These are phyloP conservation scores for Xylaria polymorpha DNA, from an alignment of 2,329 filamentous ascomycete genomes.

Conservation along the genomic window DNA sequence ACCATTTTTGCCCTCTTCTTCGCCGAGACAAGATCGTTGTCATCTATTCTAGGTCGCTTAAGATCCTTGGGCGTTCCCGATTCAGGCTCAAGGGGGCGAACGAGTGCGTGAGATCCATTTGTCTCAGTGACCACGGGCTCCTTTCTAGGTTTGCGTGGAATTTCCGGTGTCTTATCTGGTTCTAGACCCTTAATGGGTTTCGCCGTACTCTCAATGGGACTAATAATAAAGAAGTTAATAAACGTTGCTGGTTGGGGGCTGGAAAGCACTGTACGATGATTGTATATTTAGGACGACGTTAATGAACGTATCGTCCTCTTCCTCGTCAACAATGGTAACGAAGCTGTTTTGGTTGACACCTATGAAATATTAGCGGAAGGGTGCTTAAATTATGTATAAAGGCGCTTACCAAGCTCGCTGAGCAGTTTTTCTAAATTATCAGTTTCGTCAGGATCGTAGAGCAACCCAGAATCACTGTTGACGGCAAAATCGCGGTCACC, in stretches of 20 bases:
- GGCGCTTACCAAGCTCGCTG: slow-evolving; percentile 72
- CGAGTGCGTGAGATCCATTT: slow-evolving; percentile 55
- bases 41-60: slow-evolving; percentile 62
- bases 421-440: slow-evolving; percentile 87
- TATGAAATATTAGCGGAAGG: slow-evolving; percentile 50
- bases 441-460: slow-evolving; percentile 91
- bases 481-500: slow-evolving; percentile 82
- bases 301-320: slow-evolving; percentile 78
- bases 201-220: slow-evolving; percentile 52
- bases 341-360: slow-evolving; percentile 79
- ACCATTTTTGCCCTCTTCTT: slow-evolving; percentile 67
- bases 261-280: slow-evolving; percentile 62
- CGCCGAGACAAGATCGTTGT: slow-evolving; percentile 52
- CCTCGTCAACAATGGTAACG: slow-evolving; percentile 85
- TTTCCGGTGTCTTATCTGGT: slow-evolving; percentile 58
- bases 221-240: slow-evolving; percentile 39
- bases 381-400: slow-evolving; percentile 9
- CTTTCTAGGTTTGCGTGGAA: slow-evolving; percentile 66
- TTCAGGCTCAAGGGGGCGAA: slow-evolving; percentile 56
- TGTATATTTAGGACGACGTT: slow-evolving; percentile 81
- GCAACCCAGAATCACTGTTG: slow-evolving; percentile 76
- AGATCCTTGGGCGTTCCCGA: slow-evolving; percentile 54
- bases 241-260: slow-evolving; percentile 39
- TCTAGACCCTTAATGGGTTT: slow-evolving; percentile 66
- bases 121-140: slow-evolving; percentile 50